Evolutionary conservation across 805 yeast species (phyloP).

Genomic region (Ogataea ganodermae): DNA sequence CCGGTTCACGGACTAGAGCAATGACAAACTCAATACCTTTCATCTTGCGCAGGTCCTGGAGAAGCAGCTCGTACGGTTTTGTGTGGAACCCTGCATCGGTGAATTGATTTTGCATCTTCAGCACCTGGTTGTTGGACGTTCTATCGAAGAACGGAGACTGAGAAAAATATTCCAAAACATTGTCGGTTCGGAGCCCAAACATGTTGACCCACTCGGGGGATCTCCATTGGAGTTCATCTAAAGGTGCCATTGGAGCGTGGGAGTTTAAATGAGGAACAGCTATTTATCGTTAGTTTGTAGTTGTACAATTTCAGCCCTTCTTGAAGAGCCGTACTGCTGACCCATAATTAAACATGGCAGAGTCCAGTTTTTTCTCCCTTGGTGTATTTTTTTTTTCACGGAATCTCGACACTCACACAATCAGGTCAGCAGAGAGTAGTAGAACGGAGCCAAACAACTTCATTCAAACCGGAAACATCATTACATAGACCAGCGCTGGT

Average conservation of each 20-base stretch:
- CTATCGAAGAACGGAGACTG: slow-evolving; percentile 95
- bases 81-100: slow-evolving; percentile 46
- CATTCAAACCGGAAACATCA: neutral
- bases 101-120: slow-evolving; percentile 94
- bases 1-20: slow-evolving; percentile 79
- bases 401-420: neutral
- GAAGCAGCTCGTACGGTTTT: slow-evolving; percentile 33
- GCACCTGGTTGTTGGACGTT: slow-evolving; percentile 89
- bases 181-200: slow-evolving; percentile 82
- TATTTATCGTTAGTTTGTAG: too few relatives aligned
- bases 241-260: slow-evolving; percentile 26
- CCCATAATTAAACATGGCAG: too few relatives aligned
- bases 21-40: slow-evolving; percentile 84
- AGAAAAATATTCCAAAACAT: slow-evolving; percentile 89
- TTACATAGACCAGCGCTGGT: neutral
- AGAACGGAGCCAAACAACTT: neutral
- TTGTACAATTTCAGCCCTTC: too few relatives aligned
- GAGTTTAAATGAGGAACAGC: too few relatives aligned
- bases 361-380: too few relatives aligned
- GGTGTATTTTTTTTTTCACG: too few relatives aligned
- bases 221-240: slow-evolving; percentile 95
- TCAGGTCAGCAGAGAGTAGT: neutral
- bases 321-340: too few relatives aligned
- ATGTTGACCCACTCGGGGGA: slow-evolving; percentile 97
- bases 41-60: slow-evolving; percentile 68